These are phyloP conservation scores for Exophiala aquamarina DNA, from an alignment of 2,329 filamentous ascomycete genomes.

Conservation along the genomic window DNA sequence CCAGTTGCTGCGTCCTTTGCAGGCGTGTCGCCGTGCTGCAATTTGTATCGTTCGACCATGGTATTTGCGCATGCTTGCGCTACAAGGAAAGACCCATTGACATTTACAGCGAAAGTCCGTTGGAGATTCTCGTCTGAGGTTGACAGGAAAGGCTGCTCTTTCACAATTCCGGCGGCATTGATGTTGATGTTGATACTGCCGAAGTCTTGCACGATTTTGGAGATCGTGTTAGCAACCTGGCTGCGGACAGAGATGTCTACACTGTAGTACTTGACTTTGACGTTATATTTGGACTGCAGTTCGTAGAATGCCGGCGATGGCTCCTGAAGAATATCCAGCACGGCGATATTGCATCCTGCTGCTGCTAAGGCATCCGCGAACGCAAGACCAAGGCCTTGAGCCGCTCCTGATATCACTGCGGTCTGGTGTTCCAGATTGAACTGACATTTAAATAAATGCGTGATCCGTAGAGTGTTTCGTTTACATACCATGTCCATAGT, in stretches of 20 bases:
- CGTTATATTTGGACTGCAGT: constrained; percentile 1
- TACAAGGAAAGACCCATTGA: constrained; percentile 29
- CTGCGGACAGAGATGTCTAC: constrained; percentile 7
- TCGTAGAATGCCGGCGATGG: constrained; percentile 7
- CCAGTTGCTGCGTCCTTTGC: constrained; percentile 15
- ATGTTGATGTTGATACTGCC: constrained; percentile 19
- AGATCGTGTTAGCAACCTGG: constrained; percentile 4
- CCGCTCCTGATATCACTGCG: constrained; percentile 28
- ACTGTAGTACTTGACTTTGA: constrained; percentile 11
- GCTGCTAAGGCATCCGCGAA: constrained; percentile 26
- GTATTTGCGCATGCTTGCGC: constrained; percentile 31
- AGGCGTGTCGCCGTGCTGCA: constrained; percentile 11
- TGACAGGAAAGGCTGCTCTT: constrained; percentile 29
- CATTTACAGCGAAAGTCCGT: constrained; percentile 29
- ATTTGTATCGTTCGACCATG: constrained; percentile 25
- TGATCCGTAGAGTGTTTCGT: neutral
- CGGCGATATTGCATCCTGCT: constrained; percentile 21
- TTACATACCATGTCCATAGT: constrained; percentile 9
- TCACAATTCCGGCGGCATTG: constrained; percentile 32
- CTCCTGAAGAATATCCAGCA: constrained; percentile 17
- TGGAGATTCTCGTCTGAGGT: constrained; percentile 35
- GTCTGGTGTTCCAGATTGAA: constrained; percentile 23
- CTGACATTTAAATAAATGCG: constrained; percentile 2
- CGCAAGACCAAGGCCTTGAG: constrained; percentile 27
- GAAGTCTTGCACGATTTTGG: constrained; percentile 9